Base-by-base conservation (phyloP, 2,329 filamentous ascomycete genomes). In the Ploettnerulaceae sp. region DNA sequence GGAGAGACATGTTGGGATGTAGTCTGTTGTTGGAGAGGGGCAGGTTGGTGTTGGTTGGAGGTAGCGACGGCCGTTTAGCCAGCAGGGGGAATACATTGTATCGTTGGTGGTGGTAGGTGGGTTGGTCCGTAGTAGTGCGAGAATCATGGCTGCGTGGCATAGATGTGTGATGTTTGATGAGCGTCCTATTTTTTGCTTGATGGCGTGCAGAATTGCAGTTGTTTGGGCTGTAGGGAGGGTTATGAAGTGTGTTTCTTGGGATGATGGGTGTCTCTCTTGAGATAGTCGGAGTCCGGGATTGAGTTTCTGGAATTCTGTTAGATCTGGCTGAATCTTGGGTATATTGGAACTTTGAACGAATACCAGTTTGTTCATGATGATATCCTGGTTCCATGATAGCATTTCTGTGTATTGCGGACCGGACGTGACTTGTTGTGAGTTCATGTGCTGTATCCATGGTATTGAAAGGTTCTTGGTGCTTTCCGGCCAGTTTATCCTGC, bases 51-150 rank as follows among this genome's bases (percentile, higher is more conserved):
- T 20, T 17, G 39, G 24, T 1, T n/a, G 29, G 5, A 58, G 49
- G 37, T 56, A 57, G 0, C 51, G 49, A 8, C 57, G 50, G 6
- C 55, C 55, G 26, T 57, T 58, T 6, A 58, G 42, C 51, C 52
- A 59, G 28, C 57, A 59, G 22, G 54, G 49, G 0, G 57, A 57
- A 31, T 50, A 49, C 4, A 59, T 38, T 34, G 26, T 21, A 39
- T 14, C 20, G 9, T 5, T 9, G 24, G 4, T n/a, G 32, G 11
- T 9, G 39, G 28, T n/a, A 17, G 29, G 9, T 18, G 12, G 26
- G 11, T 20, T 15, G 11, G 14, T 26, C 20, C 41, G 48, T 2
- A 57, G 41, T 1, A 57, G 11, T 3, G 53, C 47, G 6, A 57
- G 45, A 2, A 56, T 29, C 44, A 54, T 38, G 11, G 49, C 46